Base-by-base conservation (phyloP, 2,329 filamentous ascomycete genomes). In the Aspergillus pseudoglaucus region DNA sequence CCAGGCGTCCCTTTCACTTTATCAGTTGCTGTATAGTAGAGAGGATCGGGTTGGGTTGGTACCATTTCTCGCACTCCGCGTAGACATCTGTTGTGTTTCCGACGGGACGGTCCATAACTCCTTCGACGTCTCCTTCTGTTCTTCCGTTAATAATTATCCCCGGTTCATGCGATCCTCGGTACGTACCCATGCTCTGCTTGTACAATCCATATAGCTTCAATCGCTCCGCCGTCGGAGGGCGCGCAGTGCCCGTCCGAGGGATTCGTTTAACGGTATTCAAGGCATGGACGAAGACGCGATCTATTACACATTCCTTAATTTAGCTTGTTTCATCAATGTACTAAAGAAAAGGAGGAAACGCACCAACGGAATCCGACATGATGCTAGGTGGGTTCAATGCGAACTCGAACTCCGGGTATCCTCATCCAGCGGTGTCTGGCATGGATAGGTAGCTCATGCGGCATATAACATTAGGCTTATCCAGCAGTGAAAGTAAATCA, bases 231-330 rank as follows among this genome's bases (percentile, higher is more conserved):
- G 90, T 82, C 42, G 93, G 93, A 41, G 93, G 93, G 53, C 93
- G 86, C 53, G 88, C 83, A 45, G 89, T 89, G 54, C 93, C 91
- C 15, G 90, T 95, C 64, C 93, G 91, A 59, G 88, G 88, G 59
- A 98, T 94, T 72, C 94, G 94, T 72, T 96, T 96, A 62, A 98
- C 91, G 20, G 93, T 97, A 74, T 95, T 96, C 70, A 98, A 86
- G 56, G 93, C 93, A 81, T 98, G 91, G 68, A 94, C 91, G 71
- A 98, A 98, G 65, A 98, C 93, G 72, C 93, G 87, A 75, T 98
- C 93, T 97, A 22, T 17, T 5, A 38, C 3, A 32, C 18, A n/a
- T n/a, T 15, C 33, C 37, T n/a, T 20, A 47, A 15, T 23, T 18
- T 12, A 18, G 9, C 37, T 18, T 35, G 17, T 39, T 39, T 33